phyloP scores from a whole-genome alignment of 2,329 filamentous ascomycete species.

The Apiospora koreana region DNA sequence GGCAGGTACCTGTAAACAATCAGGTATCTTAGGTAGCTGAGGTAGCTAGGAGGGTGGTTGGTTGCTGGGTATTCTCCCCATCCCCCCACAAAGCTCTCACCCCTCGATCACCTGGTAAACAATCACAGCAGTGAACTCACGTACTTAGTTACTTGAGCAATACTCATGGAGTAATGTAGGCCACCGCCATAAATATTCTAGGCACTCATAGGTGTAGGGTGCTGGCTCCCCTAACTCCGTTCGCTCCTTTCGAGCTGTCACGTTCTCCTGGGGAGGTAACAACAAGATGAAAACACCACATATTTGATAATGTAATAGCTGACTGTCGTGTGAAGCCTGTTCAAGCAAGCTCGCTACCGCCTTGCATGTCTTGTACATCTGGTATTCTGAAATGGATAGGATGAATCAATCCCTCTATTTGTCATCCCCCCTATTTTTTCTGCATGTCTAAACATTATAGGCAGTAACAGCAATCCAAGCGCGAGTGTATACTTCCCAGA shows the following conservation, averaged over 20 bases:
- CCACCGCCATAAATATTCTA: not conserved
- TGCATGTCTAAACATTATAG: too few species aligned
- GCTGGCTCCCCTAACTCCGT: not conserved
- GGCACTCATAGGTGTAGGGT: not conserved
- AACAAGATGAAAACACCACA: not conserved
- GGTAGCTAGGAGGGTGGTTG: not conserved
- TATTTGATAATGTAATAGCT: not conserved
- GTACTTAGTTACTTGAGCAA: not conserved
- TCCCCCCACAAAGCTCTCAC: not conserved
- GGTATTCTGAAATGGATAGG: too few species aligned
- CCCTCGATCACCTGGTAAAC: not conserved
- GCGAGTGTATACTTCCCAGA: too few species aligned
- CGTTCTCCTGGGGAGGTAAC: not conserved
- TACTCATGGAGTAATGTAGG: not conserved
- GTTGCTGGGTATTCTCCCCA: not conserved
- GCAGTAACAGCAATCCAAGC: too few species aligned
- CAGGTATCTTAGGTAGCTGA: not conserved
- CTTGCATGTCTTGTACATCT: too few species aligned
- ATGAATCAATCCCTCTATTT: too few species aligned
- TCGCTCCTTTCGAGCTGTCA: not conserved
- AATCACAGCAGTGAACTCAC: not conserved
- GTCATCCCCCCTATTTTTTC: too few species aligned
- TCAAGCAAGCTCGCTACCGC: too few species aligned
- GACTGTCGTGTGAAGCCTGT: too few species aligned
- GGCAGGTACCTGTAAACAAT: too few species aligned